A percentile compares a stretch with the other conserved stretches of the same genome.
These are phyloP conservation scores for Pichia nanzhaoensis DNA, from an alignment of 805 yeast genomes.

Conservation along the genomic window DNA sequence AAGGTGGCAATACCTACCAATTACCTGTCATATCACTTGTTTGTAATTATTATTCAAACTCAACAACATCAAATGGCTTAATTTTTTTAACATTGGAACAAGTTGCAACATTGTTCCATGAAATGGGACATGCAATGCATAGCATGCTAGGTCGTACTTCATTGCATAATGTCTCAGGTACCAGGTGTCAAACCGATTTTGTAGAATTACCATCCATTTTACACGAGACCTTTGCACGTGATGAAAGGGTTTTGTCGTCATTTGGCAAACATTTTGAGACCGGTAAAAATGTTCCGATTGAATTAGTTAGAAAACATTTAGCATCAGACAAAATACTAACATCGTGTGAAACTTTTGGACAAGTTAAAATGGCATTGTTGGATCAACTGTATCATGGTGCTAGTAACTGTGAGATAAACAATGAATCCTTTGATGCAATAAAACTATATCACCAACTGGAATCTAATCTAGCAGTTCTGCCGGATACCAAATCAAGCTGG, in stretches of 20 bases:
- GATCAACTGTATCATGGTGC: constrained; percentile 72
- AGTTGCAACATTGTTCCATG: constrained; percentile 92
- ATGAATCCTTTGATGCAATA: constrained; percentile 47
- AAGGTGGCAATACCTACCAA: constrained; percentile 53
- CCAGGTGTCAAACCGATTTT: constrained; percentile 92
- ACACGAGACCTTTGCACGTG: constrained; percentile 89
- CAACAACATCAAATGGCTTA: constrained; percentile 14
- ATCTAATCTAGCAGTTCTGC: constrained; percentile 48
- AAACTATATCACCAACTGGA: constrained; percentile 63
- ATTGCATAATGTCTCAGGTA: constrained; percentile 88
- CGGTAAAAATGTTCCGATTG: constrained; percentile 48
- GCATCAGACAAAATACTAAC: constrained; percentile 46
- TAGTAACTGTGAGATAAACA: constrained; percentile 26
- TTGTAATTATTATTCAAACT: constrained; percentile 63
- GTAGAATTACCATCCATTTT: constrained; percentile 95
- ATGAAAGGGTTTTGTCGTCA: constrained; percentile 62
- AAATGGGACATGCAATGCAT: constrained; percentile 99
- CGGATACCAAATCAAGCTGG: constrained; percentile 73
- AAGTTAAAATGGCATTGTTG: constrained; percentile 80
- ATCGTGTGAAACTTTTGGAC: constrained; percentile 74
- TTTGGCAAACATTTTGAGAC: constrained; percentile 72
- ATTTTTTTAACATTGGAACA: constrained; percentile 67
- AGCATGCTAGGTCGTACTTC: constrained; percentile 92
- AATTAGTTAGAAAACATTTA: constrained; percentile 39
- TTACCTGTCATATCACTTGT: constrained; percentile 85